Percentiles rank a stretch among this genome's conserved stretches.
Evolutionary conservation across 2,329 filamentous ascomycete species (phyloP).

Genomic region (Ophiostoma himal-ulmi): DNA sequence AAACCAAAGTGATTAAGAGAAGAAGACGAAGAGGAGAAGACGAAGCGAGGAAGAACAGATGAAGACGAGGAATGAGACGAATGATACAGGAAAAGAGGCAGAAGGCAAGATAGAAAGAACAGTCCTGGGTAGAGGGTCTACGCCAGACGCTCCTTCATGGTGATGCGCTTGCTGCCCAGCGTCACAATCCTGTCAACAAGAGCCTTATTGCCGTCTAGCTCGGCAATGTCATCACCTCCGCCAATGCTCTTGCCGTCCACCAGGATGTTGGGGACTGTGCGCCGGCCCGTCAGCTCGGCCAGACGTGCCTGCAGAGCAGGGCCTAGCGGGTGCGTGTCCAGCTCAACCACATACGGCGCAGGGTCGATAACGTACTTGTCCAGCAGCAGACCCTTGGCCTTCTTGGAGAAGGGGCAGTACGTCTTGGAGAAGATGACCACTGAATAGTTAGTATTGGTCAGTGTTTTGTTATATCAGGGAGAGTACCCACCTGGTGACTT

Average conservation of each 20-base stretch:
- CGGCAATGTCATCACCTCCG: conserved; percentile 78
- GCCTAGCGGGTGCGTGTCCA: conserved; percentile 76
- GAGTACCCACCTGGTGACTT: conserved; percentile 63
- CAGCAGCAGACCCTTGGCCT: conserved; percentile 78
- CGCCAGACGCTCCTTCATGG: conserved; percentile 33
- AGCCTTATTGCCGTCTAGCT: conserved; percentile 60
- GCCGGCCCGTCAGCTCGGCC: conserved; percentile 65
- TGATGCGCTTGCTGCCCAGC: conserved; percentile 36
- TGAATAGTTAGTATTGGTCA: conserved; percentile 33
- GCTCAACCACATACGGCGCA: conserved; percentile 78
- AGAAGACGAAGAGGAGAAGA: background rate
- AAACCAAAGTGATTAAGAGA: background rate
- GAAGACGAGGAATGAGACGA: background rate
- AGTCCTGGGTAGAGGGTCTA: background rate
- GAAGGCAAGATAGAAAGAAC: no score
- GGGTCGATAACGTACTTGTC: conserved; percentile 80
- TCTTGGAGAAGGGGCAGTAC: conserved; percentile 80
- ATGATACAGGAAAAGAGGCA: no score
- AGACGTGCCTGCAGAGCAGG: conserved; percentile 65
- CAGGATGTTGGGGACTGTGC: conserved; percentile 87
- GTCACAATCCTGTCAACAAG: conserved; percentile 66
- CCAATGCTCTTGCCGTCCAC: conserved; percentile 85
- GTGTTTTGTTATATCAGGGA: background rate
- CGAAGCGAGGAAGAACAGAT: background rate
- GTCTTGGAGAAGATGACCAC: conserved; percentile 96